A percentile compares a stretch with the other conserved stretches of the same genome.
These are phyloP conservation scores for Boletellus ananas DNA, from an alignment of 768 basidiomycete genomes.

Conservation along the genomic window DNA sequence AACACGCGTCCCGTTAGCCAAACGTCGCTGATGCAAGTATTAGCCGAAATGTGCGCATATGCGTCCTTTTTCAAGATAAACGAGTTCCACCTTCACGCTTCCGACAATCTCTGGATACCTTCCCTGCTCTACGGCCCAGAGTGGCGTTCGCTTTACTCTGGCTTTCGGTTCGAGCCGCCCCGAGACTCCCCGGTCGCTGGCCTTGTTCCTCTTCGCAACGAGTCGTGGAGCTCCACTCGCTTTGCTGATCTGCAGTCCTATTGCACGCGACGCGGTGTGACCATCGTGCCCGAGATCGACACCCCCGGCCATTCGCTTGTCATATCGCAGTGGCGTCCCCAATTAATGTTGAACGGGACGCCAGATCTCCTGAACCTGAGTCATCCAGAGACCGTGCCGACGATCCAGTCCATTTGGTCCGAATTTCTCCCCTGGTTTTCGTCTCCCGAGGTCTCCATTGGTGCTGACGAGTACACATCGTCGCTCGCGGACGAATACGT, in stretches of 20 bases:
- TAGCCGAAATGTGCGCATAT: slow-evolving; percentile 42
- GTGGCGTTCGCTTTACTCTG: slow-evolving; percentile 41
- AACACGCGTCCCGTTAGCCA: not conserved
- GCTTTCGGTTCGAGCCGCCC: slow-evolving; percentile 40
- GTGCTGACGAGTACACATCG: slow-evolving; percentile 41
- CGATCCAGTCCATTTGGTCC: slow-evolving; percentile 41
- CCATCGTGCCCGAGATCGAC: slow-evolving; percentile 42
- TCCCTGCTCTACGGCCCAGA: slow-evolving; percentile 34
- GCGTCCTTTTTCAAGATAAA: slow-evolving; percentile 46
- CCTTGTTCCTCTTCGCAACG: slow-evolving; percentile 38
- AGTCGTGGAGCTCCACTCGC: slow-evolving; percentile 35
- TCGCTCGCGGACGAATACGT: slow-evolving; percentile 40
- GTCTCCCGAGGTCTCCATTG: slow-evolving; percentile 41
- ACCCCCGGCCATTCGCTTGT: slow-evolving; percentile 43
- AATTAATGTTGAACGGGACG: slow-evolving; percentile 34
- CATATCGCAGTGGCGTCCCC: slow-evolving; percentile 44
- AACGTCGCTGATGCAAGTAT: not conserved
- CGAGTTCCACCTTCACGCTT: slow-evolving; percentile 42
- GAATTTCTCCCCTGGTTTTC: slow-evolving; percentile 40
- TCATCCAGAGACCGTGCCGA: slow-evolving; percentile 40
- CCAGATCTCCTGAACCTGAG: slow-evolving; percentile 39
- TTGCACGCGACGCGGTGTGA: slow-evolving; percentile 37
- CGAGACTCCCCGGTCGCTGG: slow-evolving; percentile 30
- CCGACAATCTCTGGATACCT: slow-evolving; percentile 43
- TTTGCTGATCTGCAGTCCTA: slow-evolving; percentile 35